Evolutionary conservation across 2,329 filamentous ascomycete genomes (phyloP).

Genomic region (Arthrobotrys sinensis): DNA sequence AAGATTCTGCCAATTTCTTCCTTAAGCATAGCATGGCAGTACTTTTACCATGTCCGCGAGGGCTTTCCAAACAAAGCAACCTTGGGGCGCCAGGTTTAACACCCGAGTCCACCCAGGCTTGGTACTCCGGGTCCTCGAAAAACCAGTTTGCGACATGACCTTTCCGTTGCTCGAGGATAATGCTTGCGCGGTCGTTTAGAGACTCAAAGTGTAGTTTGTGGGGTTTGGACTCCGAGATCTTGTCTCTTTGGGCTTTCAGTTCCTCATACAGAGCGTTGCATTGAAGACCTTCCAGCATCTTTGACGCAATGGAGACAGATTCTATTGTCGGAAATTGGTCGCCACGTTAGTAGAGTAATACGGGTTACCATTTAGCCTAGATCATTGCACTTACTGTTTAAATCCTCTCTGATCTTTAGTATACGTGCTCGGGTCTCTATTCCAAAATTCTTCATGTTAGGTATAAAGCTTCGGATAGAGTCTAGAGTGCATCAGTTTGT

Average conservation of each 20-base stretch:
- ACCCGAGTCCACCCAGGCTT: constrained; percentile 1
- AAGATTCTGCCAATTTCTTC: not conserved
- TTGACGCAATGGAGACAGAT: constrained; percentile 16
- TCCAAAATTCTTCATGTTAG: not conserved
- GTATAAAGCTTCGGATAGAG: too few relatives aligned
- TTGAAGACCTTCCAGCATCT: constrained; percentile 22
- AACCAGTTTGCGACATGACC: constrained; percentile 32
- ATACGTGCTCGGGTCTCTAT: not conserved
- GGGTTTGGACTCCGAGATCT: constrained; percentile 8
- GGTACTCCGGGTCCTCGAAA: constrained; percentile 18
- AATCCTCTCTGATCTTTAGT: constrained; percentile 11
- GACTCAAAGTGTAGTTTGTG: constrained; percentile 14
- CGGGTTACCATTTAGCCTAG: not conserved
- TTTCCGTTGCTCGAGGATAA: constrained; percentile 26
- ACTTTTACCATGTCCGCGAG: constrained; percentile 29
- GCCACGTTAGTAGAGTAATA: not conserved
- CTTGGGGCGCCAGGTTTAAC: not conserved
- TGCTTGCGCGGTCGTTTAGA: constrained; percentile 23
- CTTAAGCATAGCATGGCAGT: constrained; percentile 9
- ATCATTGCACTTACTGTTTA: constrained; percentile 3
- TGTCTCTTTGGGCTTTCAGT: constrained; percentile 5
- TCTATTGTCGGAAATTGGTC: not conserved
- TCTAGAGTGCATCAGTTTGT: constrained; percentile 13
- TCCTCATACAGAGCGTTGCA: constrained; percentile 12
- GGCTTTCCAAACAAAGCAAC: constrained; percentile 19